Evolutionary conservation across 371 early-diverging fungal genomes (phyloP), one percentile per base, ranked within the genome.

Genomic region (Mortierella polycephala): DNA sequence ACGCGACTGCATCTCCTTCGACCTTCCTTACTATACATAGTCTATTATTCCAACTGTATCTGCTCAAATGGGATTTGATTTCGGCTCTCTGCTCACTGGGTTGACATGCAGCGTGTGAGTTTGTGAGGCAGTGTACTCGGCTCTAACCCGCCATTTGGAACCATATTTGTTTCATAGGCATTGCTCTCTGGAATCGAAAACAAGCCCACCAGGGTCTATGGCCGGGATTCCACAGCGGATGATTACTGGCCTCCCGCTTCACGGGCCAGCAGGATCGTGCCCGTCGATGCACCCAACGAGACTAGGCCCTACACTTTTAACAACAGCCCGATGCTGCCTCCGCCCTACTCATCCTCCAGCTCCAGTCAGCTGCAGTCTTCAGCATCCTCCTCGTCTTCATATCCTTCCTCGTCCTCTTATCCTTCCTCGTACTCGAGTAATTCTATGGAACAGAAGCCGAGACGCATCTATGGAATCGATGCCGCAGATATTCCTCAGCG

Each of bases 391-490:
- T 61, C 69, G 13, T 52, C 62, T 12, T 45, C 69, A 10, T 64
- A 49, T 16, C 39, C 44, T 14, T 23, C 67, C 6, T 20, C 46
- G 7, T 42, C 42, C n/a, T 37, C 66, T 12, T 75, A 75, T 30
- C 50, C 62, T 2, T 70, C 75, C 58, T 54, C 39, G 23, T 71
- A 67, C 50, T 63, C 76, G 1, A 68, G 5, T 51, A 23, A 46
- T 4, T 50, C 63, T 1, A 54, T 55, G 44, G 67, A 67, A 7
- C 55, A 41, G 18, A 66, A 71, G 49, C 57, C 71, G 23, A 51
- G 67, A 12, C 57, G 80, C 18, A 50, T 80, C 30, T 80, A 80
- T 39, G 75, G 75, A 52, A 72, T 75, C 59, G 76, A 76, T 14
- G 81, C 75, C 1, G 73, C 75, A 6, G 75, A 81, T 57, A 57